Evolutionary conservation across 2,329 filamentous ascomycete genomes (phyloP).

Genomic region (Sclerotinia minor): DNA sequence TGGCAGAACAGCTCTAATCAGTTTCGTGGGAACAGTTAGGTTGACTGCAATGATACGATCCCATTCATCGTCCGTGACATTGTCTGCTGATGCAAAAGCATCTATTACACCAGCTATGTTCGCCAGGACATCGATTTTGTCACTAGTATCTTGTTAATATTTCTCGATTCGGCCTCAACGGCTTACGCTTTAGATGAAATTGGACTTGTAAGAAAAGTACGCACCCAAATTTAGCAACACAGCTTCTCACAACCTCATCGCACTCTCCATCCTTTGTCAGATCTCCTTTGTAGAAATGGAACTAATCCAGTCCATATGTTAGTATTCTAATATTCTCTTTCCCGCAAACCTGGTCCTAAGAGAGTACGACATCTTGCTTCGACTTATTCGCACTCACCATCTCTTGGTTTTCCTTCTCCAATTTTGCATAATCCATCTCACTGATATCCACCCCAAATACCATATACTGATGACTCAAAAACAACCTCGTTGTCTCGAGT

Average conservation of each 20-base stretch:
- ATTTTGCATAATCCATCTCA: slow-evolving; percentile 40
- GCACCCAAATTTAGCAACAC: slow-evolving; percentile 38
- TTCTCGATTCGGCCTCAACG: background rate
- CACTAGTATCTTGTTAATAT: slow-evolving; percentile 26
- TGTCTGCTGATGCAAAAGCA: slow-evolving; percentile 45
- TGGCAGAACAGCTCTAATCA: slow-evolving; percentile 49
- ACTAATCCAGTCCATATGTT: slow-evolving; percentile 23
- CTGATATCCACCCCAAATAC: slow-evolving; percentile 41
- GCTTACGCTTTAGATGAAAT: background rate
- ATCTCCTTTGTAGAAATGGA: slow-evolving; percentile 43
- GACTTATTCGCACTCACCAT: slow-evolving; percentile 1
- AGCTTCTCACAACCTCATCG: slow-evolving; percentile 42
- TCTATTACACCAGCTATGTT: slow-evolving; percentile 50
- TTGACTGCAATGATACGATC: slow-evolving; percentile 47
- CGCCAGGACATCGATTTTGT: slow-evolving; percentile 46
- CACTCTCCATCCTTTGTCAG: slow-evolving; percentile 39
- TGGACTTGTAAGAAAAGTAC: background rate
- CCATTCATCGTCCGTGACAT: slow-evolving; percentile 45
- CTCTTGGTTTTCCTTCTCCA: slow-evolving; percentile 29
- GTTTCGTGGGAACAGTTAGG: slow-evolving; percentile 46
- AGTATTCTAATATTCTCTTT: background rate
- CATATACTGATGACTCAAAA: slow-evolving; percentile 40
- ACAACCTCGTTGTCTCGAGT: slow-evolving; percentile 41
- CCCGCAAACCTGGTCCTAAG: background rate
- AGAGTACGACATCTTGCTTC: background rate